Percentiles rank a stretch among this genome's conserved stretches.
phyloP scores from a whole-genome alignment of 2,329 filamentous ascomycete genomes.

The Sporothrix variecibatus region DNA sequence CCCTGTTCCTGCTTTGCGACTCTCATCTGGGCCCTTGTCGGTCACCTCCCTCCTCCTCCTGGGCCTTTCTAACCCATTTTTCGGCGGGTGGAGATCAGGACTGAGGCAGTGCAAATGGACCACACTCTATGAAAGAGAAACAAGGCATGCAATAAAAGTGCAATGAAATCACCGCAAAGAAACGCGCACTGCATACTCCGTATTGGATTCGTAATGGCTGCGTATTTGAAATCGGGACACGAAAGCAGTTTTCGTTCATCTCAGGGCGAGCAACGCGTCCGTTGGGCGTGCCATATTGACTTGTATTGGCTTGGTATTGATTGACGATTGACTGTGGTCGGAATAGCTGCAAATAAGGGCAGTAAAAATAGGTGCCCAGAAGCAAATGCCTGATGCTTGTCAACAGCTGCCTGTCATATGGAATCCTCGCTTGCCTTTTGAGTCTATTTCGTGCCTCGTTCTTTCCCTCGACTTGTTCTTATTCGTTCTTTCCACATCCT shows the following conservation, averaged over 20 bases:
- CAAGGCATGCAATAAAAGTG: background rate
- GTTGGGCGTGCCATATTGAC: background rate
- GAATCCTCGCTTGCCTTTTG: background rate
- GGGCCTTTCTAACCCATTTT: background rate
- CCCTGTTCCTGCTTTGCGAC: background rate
- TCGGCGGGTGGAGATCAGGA: conserved; percentile 17
- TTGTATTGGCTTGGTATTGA: background rate
- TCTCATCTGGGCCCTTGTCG: background rate
- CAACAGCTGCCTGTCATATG: background rate
- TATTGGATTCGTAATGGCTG: conserved; percentile 15
- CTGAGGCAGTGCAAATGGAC: conserved; percentile 22
- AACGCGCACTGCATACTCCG: background rate
- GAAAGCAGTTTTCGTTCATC: background rate
- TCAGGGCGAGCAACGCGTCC: background rate
- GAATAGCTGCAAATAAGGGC: conserved; percentile 3
- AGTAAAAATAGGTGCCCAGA: background rate
- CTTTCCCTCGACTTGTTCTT: background rate
- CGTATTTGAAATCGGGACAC: background rate
- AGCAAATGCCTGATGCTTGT: conserved; percentile 9
- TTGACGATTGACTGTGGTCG: background rate
- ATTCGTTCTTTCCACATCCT: background rate
- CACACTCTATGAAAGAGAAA: background rate
- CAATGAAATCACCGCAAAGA: background rate
- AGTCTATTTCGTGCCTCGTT: background rate
- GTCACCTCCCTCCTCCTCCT: background rate